Evolutionary conservation across 495 filamentous ascomycete genomes (phyloP), one percentile per base, ranked within the genome.

Genomic region (Arthonia radiata): DNA sequence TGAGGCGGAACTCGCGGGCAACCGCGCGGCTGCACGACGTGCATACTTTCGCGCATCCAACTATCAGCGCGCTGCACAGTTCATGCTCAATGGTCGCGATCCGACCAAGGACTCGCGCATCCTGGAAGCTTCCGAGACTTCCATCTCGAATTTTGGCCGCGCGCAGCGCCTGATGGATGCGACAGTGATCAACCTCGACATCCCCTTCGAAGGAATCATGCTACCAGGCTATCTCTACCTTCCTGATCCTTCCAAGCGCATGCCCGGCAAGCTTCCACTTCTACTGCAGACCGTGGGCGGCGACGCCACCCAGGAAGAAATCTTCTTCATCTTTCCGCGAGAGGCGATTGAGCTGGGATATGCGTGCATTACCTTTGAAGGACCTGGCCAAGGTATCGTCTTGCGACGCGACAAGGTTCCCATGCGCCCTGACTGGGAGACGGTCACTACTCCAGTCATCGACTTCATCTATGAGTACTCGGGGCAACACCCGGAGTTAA

Each of bases 301-400:
- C 2, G 61, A 66, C 32, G 46, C 53, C 0, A 42, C 31, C 0
- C 36, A 49, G 10, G 61, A 66, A 30, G 61, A 66, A 29, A 15
- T 64, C 0, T 59, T 50, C 31, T 55, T 40, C 30, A 4, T 53
- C 0, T 11, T 16, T 18, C 25, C 37, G 0, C 26, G 36, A 0
- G 25, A n/a, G 0, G 58, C 34, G 0, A 36, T 26, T 0, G 26
- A 33, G 0, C 24, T 43, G 0, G 61, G 61, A 0, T 66, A 64
- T 31, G 54, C 57, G 0, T 48, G 49, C 0, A 23, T 64, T 4
- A 49, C 40, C 0, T 54, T 52, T 19, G 57, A 63, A 2, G 58
- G 56, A 0, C 60, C 60, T 0, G 57, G 60, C 0, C 60, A 65
- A 29, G 58, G 58, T 0, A 28, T 55, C 2, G 23, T 41, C 0